phyloP scores from a whole-genome alignment of 2,329 filamentous ascomycete genomes.

The Colletotrichum sp. region DNA sequence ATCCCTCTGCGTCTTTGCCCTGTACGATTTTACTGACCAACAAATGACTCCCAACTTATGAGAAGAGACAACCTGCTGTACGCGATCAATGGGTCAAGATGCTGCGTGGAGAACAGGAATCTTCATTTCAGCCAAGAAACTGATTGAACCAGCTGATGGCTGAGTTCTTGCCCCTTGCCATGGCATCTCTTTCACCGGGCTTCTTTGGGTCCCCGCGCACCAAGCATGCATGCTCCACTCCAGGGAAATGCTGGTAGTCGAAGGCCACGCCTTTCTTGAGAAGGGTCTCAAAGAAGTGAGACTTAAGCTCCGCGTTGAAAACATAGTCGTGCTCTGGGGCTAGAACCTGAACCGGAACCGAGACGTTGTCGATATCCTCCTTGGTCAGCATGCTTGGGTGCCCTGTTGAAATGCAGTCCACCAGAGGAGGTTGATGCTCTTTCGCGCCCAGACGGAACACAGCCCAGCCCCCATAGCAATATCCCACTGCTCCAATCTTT shows the following conservation, averaged over 20 bases:
- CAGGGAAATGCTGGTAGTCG: slow-evolving; percentile 53
- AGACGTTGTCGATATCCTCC: slow-evolving; percentile 49
- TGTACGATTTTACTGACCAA: not conserved
- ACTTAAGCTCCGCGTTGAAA: slow-evolving; percentile 49
- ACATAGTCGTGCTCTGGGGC: slow-evolving; percentile 51
- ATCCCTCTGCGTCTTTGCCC: not conserved
- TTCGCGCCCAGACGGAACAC: slow-evolving; percentile 47
- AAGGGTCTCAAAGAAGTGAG: slow-evolving; percentile 39
- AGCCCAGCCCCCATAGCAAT: slow-evolving; percentile 59
- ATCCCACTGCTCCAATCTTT: slow-evolving; percentile 50
- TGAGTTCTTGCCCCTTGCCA: slow-evolving; percentile 48
- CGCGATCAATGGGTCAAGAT: not conserved
- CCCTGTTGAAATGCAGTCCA: slow-evolving; percentile 49
- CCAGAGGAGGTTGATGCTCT: slow-evolving; percentile 39
- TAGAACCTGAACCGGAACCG: slow-evolving; percentile 56
- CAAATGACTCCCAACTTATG: not conserved
- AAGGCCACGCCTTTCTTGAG: slow-evolving; percentile 39
- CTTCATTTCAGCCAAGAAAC: slow-evolving; percentile 19
- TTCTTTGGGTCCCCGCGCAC: slow-evolving; percentile 40
- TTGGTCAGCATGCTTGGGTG: slow-evolving; percentile 50
- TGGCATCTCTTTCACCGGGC: slow-evolving; percentile 40
- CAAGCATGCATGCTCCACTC: slow-evolving; percentile 47
- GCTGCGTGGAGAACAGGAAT: not conserved
- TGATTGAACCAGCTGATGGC: slow-evolving; percentile 43
- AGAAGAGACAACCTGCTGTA: not conserved